Evolutionary conservation across 2,329 filamentous ascomycete species (phyloP), one percentile per base, ranked within the genome.

Genomic region (Aspergillus terreus): DNA sequence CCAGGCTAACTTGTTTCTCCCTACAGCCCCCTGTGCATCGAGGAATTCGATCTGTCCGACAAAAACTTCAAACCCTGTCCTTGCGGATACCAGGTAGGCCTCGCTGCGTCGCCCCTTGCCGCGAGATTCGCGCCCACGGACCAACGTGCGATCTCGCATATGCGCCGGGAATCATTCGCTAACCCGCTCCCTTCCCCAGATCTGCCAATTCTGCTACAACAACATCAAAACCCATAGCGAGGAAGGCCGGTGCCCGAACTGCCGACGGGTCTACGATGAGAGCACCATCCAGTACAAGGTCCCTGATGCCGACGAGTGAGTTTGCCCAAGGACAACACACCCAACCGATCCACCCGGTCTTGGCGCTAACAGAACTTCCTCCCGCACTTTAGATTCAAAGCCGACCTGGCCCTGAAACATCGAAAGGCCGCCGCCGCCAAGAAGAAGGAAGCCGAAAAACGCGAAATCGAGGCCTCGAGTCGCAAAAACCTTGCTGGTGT

Each of bases 131-230:
- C 15, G 40, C 53, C 46, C 15, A 23, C 42, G 12, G 36, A 42
- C 44, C 14, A 7, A 38, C 30, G n/a, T 25, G 35, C 35, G 40
- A 40, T 25, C 36, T 52, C 42, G 38, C 52, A 47, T 50, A 46
- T 50, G 49, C 60, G 40, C 62, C 47, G 33, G 43, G 15, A 44
- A 19, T 49, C 27, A 30, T 23, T 5, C 44, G 15, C 46, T 57
- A 44, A 57, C 52, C 12, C 17, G 23, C 23, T 23, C 38, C 17
- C 15, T 14, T 10, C 19, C 15, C 33, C 65, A 96, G 92, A 92
- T 99, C 71, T 99, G 94, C 74, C 95, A 99, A 78, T 99, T 99
- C 75, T 99, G 94, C 76, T 99, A 92, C 78, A 96, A 99, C 76
- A 99, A 97, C 71, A 95, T 99, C 71, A 95, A 95, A 76, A 95